A percentile compares a stretch with the other conserved stretches of the same genome.
Evolutionary conservation across 805 yeast genomes (phyloP).

Genomic region (Nakazawaea sp.): DNA sequence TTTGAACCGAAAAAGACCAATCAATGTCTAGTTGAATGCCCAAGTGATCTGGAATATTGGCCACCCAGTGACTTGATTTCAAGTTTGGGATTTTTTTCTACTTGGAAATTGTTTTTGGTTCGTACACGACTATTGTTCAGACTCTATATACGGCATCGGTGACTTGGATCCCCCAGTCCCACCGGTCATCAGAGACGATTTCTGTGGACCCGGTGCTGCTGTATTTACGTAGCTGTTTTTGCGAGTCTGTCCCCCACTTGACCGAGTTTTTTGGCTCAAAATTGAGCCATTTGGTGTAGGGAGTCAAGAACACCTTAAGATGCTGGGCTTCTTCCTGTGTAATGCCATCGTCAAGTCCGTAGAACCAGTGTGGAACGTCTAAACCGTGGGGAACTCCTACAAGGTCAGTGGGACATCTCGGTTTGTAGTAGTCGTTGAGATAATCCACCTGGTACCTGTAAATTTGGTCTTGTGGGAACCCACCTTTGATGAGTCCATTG

Average conservation of each 20-base stretch:
- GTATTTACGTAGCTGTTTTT: slow-evolving; percentile 2
- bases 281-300: slow-evolving; percentile 5
- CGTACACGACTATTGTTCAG: neutral
- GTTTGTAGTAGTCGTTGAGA: slow-evolving; percentile 20
- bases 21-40: too few species aligned
- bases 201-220: neutral
- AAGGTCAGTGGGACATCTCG: slow-evolving; percentile 15
- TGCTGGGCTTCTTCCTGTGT: slow-evolving; percentile 18
- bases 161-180: slow-evolving; percentile 9
- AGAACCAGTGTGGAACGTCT: slow-evolving; percentile 30
- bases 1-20: too few species aligned
- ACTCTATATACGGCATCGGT: slow-evolving; percentile 5
- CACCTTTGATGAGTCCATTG: slow-evolving; percentile 21
- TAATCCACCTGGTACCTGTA: slow-evolving; percentile 25
- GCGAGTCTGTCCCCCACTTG: slow-evolving; percentile 3
- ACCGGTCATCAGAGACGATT: slow-evolving; percentile 1
- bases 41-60: too few species aligned
- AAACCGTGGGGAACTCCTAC: slow-evolving; percentile 29
- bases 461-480: slow-evolving; percentile 21
- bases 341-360: slow-evolving; percentile 19
- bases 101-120: neutral
- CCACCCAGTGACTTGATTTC: too few species aligned
- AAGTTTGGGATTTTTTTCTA: too few species aligned
- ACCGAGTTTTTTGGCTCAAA: slow-evolving; percentile 1
- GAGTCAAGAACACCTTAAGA: slow-evolving; percentile 3